A percentile compares a stretch with the other conserved stretches of the same genome.
phyloP scores from a whole-genome alignment of 2,329 filamentous ascomycete genomes.

The Pleurostoma richardsiae region DNA sequence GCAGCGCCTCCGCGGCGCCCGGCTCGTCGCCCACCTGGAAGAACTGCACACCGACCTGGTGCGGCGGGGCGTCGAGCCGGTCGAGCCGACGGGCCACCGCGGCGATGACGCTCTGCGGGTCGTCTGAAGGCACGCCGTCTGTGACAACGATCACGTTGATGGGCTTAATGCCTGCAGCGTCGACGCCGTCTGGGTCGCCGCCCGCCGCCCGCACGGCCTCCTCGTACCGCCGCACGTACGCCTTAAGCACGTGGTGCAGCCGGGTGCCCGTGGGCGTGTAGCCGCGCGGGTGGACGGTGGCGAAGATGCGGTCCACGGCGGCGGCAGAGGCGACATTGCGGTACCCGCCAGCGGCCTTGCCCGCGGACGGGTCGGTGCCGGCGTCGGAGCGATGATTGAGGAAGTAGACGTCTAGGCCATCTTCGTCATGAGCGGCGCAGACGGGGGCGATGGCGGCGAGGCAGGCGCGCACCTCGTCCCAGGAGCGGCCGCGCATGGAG shows the following conservation, averaged over 20 bases:
- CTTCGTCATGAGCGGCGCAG: slow-evolving; percentile 71
- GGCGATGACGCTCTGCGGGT: slow-evolving; percentile 67
- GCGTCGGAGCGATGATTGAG: slow-evolving; percentile 60
- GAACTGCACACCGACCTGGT: slow-evolving; percentile 91
- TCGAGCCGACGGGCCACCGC: slow-evolving; percentile 66
- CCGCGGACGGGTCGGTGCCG: slow-evolving; percentile 21
- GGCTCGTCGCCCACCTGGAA: slow-evolving; percentile 83
- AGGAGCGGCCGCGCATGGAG: slow-evolving; percentile 74
- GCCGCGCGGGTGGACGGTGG: slow-evolving; percentile 56
- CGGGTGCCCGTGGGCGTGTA: slow-evolving; percentile 71
- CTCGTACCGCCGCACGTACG: slow-evolving; percentile 61
- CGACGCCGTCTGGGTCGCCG: slow-evolving; percentile 31
- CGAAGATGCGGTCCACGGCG: slow-evolving; percentile 66
- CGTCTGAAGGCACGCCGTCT: slow-evolving; percentile 77
- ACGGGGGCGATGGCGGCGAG: slow-evolving; percentile 74
- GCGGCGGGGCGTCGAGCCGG: slow-evolving; percentile 60
- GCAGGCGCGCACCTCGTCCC: slow-evolving; percentile 68
- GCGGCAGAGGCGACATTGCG: slow-evolving; percentile 54
- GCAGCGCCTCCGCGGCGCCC: slow-evolving; percentile 59
- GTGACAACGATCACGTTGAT: slow-evolving; percentile 92
- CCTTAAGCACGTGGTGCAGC: slow-evolving; percentile 65
- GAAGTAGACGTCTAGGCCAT: slow-evolving; percentile 91
- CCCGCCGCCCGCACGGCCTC: slow-evolving; percentile 21
- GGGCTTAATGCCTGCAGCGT: slow-evolving; percentile 55
- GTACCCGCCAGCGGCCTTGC: slow-evolving; percentile 49